Evolutionary conservation across 2,329 filamentous ascomycete genomes (phyloP).

Genomic region (Gremmenia infestans): DNA sequence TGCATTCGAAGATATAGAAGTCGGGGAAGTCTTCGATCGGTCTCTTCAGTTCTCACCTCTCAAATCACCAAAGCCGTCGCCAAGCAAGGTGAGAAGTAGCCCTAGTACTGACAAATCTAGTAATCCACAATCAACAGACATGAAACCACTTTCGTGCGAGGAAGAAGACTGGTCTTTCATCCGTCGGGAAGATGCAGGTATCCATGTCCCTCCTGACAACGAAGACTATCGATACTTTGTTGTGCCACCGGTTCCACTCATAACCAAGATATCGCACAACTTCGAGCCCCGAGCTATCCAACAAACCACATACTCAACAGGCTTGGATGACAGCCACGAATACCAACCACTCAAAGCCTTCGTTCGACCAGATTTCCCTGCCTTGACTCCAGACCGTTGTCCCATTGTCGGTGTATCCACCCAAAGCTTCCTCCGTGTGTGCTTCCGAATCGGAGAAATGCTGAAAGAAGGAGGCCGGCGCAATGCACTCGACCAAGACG

Average conservation of each 20-base stretch:
- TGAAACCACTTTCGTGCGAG: conserved; percentile 1
- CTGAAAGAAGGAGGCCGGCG: conserved; percentile 41
- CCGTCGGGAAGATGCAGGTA: conserved; percentile 1
- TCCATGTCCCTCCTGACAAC: neutral
- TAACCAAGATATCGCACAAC: neutral
- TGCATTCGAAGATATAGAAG: conserved; percentile 8
- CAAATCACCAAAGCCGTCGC: conserved; percentile 6
- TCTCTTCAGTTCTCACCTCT: conserved; percentile 26
- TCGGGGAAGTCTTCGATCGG: conserved; percentile 24
- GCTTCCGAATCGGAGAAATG: conserved; percentile 60
- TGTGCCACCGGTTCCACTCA: neutral
- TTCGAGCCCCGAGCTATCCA: neutral
- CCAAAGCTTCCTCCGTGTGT: conserved; percentile 47
- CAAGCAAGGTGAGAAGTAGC: neutral
- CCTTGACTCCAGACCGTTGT: conserved; percentile 45
- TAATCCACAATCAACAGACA: neutral
- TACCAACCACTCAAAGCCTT: conserved; percentile 38
- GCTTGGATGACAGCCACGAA: conserved; percentile 26
- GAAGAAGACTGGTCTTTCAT: conserved; percentile 26
- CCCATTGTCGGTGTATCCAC: conserved; percentile 48
- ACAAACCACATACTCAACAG: neutral
- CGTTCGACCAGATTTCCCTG: conserved; percentile 47
- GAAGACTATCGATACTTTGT: neutral
- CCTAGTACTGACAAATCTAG: conserved; percentile 14
- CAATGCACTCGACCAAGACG: conserved; percentile 42